Conservation (phyloP, 1,284 basidiomycete genomes). For the Phellopilus nigrolimitatus region DNA sequence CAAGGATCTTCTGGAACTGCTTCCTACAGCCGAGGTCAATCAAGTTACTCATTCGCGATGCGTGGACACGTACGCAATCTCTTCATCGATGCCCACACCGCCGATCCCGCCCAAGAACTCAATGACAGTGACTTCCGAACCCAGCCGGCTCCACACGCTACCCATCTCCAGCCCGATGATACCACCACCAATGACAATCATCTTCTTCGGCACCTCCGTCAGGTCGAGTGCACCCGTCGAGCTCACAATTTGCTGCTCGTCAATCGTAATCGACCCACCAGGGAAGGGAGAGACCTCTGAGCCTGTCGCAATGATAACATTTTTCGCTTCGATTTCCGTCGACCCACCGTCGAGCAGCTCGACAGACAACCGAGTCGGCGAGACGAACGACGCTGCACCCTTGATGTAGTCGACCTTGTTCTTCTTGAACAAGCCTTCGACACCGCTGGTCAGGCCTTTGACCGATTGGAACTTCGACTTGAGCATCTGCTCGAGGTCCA, state of each 20-base stretch:
- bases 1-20: constrained; percentile 87
- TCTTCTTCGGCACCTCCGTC: constrained; percentile 89
- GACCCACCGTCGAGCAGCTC: constrained; percentile 85
- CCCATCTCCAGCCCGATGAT: constrained; percentile 98
- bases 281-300: constrained; percentile 98
- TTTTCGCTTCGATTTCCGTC: constrained; percentile 83
- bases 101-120: constrained; percentile 93
- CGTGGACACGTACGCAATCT: constrained; percentile 68
- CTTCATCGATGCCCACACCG: constrained; percentile 93
- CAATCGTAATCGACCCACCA: constrained; percentile 85
- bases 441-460: constrained; percentile 81
- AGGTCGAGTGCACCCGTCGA: constrained; percentile 92
- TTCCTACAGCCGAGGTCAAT: constrained; percentile 56
- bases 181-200: constrained; percentile 97
- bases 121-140: constrained; percentile 94
- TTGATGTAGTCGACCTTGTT: constrained; percentile 99
- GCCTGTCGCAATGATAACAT: constrained; percentile 95
- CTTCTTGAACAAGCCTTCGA: constrained; percentile 94
- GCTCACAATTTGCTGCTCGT: constrained; percentile 94
- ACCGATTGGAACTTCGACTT: constrained; percentile 89
- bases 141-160: constrained; percentile 94
- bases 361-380: constrained; percentile 75
- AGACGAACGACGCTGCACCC: constrained; percentile 85
- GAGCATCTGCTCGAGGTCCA: constrained; percentile 92
- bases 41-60: background rate